These are phyloP conservation scores for Candida silvatica DNA, from an alignment of 805 yeast genomes.

Conservation along the genomic window DNA sequence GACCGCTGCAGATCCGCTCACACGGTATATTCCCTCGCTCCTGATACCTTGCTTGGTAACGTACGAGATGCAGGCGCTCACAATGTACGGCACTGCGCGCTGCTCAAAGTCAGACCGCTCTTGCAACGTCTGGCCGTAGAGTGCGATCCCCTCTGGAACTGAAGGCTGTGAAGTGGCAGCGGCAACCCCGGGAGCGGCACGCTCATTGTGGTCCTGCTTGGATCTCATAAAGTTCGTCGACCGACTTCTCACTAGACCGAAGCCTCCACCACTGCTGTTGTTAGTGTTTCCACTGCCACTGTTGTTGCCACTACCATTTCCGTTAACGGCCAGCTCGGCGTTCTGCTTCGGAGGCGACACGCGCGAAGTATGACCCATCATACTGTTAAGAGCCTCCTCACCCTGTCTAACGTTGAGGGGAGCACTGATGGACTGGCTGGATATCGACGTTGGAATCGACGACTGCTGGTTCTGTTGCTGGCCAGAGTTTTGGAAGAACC, in stretches of 20 bases:
- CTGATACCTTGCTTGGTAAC: conserved; percentile 73
- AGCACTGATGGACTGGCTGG: conserved; percentile 18
- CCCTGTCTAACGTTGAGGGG: conserved; percentile 24
- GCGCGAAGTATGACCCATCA: conserved; percentile 3
- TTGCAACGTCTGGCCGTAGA: conserved; percentile 48
- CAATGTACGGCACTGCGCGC: conserved; percentile 57
- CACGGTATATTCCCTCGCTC: conserved; percentile 83
- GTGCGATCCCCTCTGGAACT: conserved; percentile 1
- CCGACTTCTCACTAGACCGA: too few relatives aligned
- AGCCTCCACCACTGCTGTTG: too few relatives aligned
- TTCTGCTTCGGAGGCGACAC: conserved; percentile 15
- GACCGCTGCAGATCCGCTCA: conserved; percentile 75
- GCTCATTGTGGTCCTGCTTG: too few relatives aligned
- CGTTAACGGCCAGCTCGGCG: conserved; percentile 1
- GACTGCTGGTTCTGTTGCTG: not conserved
- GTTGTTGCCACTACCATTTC: not conserved
- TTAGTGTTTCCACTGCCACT: not conserved
- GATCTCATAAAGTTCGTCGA: too few relatives aligned
- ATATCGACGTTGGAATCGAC: conserved; percentile 10
- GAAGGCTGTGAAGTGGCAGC: not conserved
- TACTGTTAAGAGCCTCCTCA: conserved; percentile 14
- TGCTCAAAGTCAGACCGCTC: conserved; percentile 56
- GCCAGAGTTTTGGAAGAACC: conserved; percentile 18
- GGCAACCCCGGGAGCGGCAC: too few relatives aligned
- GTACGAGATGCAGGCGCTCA: conserved; percentile 62